Base-by-base conservation (phyloP, 108 stramenopile genomes). In the Cyclotella sp. region DNA sequence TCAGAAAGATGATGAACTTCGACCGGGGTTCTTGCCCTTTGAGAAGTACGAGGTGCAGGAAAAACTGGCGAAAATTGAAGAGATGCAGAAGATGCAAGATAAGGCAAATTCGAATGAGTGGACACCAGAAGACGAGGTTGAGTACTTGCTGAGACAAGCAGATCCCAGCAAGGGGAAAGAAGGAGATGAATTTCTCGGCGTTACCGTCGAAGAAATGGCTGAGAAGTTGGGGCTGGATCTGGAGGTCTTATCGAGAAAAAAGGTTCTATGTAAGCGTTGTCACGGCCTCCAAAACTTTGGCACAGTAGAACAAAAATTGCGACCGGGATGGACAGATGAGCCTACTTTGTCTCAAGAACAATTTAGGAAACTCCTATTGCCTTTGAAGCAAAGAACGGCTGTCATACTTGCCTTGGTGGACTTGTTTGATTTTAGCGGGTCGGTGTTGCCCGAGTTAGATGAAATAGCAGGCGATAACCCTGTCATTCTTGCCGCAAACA, bases 381-480 rank as follows among this genome's bases (percentile, higher is more conserved):
- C 92, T 51, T 72, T 94, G 27, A 68, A 81, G 11, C 75, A 91
- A 70, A 92, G 90, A 65, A 88, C 85, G 4, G 92, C 91, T 28
- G 92, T 93, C 30, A 87, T 96, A 62, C 77, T 94, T 76, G 93
- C 95, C 26, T 63, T 96, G 15, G 86, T 96, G 9, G 95, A 96
- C 69, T 70, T 96, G 46, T 96, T 96, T 81, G 95, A 96, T 76
- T 96, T 96, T 77, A 86, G 83, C 41, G 95, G 93, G 53, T 94
- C 95, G 47, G 91, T 94, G 3, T 68, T 96, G 15, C 91, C 91
- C 13, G 92, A 94, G 70, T 76, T 96, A 22, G 93, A 96, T 85
- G 86, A 80, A 19, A 92, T 96, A 61, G 93, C 93, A 19, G 92
- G 93, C n/a, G 92, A 93, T n/a, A 93, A 94, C 77, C 92, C 92